phyloP scores from a whole-genome alignment of 768 basidiomycete species.

The Tylopilus felleus region DNA sequence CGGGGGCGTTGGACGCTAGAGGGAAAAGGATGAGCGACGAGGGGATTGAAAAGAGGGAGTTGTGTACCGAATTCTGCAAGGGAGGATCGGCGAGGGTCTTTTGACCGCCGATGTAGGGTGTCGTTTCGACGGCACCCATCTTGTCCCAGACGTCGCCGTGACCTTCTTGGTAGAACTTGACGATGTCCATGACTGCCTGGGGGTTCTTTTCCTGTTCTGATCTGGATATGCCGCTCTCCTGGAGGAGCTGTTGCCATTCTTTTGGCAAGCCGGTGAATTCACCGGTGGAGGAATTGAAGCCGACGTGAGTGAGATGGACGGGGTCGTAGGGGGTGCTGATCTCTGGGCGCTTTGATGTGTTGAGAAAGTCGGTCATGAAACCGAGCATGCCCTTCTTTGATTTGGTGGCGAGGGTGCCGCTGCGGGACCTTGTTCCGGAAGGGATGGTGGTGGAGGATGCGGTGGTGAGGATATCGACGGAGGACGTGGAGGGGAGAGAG shows the following conservation, averaged over 20 bases:
- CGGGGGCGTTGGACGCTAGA: constrained; percentile 38
- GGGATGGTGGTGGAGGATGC: constrained; percentile 2
- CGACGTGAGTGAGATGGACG: constrained; percentile 98
- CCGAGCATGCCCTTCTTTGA: constrained; percentile 61
- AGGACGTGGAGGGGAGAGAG: constrained; percentile 19
- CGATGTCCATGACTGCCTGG: constrained; percentile 96
- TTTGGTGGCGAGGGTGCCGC: constrained; percentile 39
- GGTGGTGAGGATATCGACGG: constrained; percentile 9
- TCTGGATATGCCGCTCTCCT: constrained; percentile 93
- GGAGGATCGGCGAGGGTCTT: constrained; percentile 42
- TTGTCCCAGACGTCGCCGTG: constrained; percentile 83
- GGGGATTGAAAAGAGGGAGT: background rate
- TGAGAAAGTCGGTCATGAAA: constrained; percentile 73
- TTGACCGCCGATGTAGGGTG: constrained; percentile 22
- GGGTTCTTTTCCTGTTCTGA: constrained; percentile 97
- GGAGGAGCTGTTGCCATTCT: constrained; percentile 97
- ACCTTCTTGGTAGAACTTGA: constrained; percentile 96
- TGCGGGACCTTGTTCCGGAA: constrained; percentile 38
- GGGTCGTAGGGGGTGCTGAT: constrained; percentile 99
- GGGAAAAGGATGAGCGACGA: constrained; percentile 6
- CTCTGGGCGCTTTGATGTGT: constrained; percentile 72
- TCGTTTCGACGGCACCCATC: constrained; percentile 55
- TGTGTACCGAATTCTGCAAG: constrained; percentile 55
- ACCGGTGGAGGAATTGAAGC: constrained; percentile 97
- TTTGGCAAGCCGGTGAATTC: constrained; percentile 98